Evolutionary conservation across 805 yeast species (phyloP).

Genomic region (Kodamaea fukazawae): DNA sequence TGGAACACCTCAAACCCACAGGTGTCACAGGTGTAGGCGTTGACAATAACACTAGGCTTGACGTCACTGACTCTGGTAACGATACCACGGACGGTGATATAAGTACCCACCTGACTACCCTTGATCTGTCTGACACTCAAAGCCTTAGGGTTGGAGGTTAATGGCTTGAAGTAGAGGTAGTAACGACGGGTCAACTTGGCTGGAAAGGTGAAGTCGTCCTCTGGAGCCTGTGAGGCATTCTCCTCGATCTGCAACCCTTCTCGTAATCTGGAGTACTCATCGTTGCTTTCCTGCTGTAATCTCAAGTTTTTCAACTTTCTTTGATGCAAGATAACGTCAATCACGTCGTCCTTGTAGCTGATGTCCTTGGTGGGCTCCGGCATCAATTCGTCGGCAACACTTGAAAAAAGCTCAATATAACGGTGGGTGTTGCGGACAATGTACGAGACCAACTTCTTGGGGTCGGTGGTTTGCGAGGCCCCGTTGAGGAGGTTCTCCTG

Average conservation of each 20-base stretch:
- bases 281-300: slow-evolving; percentile 61
- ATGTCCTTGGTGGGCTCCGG: slow-evolving; percentile 85
- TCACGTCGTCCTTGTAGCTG: slow-evolving; percentile 79
- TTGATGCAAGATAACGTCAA: slow-evolving; percentile 91
- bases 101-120: slow-evolving; percentile 79
- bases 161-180: slow-evolving; percentile 81
- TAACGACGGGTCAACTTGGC: slow-evolving; percentile 84
- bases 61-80: slow-evolving; percentile 95
- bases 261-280: slow-evolving; percentile 50
- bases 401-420: slow-evolving; percentile 73
- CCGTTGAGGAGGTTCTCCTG: slow-evolving; percentile 45
- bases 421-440: slow-evolving; percentile 74
- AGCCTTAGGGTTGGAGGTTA: slow-evolving; percentile 52
- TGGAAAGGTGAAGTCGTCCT: slow-evolving; percentile 63
- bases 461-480: slow-evolving; percentile 14
- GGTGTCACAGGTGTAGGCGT: slow-evolving; percentile 95
- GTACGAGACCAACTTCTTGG: slow-evolving; percentile 45
- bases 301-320: slow-evolving; percentile 80
- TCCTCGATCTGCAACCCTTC: slow-evolving; percentile 27
- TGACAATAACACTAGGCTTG: slow-evolving; percentile 85
- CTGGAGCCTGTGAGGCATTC: slow-evolving; percentile 18
- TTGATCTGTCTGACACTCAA: slow-evolving; percentile 87
- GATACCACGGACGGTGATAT: slow-evolving; percentile 89
- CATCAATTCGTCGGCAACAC: slow-evolving; percentile 73
- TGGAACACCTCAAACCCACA: slow-evolving; percentile 97